These are phyloP conservation scores for Grifola frondosa DNA, from an alignment of 1,284 basidiomycete genomes.

Conservation along the genomic window DNA sequence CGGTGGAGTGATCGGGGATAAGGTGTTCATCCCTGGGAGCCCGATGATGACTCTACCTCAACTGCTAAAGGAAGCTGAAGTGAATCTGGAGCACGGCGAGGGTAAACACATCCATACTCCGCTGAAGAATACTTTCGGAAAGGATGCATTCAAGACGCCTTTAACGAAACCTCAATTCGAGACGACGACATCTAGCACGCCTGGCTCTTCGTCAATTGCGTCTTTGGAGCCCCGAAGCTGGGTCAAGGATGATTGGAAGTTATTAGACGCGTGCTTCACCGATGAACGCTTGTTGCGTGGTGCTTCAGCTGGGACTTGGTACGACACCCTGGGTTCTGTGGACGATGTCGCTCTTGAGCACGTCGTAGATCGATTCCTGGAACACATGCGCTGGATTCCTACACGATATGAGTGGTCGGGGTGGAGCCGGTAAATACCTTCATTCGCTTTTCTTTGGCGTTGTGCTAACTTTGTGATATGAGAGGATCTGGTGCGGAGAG, in stretches of 20 bases:
- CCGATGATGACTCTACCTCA: constrained; percentile 53
- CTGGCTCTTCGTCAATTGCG: constrained; percentile 13
- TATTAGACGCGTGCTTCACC: constrained; percentile 73
- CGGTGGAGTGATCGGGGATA: constrained; percentile 49
- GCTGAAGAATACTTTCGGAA: constrained; percentile 5
- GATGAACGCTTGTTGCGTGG: constrained; percentile 59
- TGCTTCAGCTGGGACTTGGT: constrained; percentile 30
- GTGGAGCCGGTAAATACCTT: constrained; percentile 51
- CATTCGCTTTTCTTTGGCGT: background rate
- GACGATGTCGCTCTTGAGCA: constrained; percentile 15
- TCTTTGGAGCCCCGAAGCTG: constrained; percentile 46
- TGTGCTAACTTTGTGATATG: constrained; percentile 36
- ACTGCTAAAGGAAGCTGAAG: constrained; percentile 59
- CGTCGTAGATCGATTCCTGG: constrained; percentile 18
- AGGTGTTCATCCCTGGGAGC: constrained; percentile 54
- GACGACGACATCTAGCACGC: constrained; percentile 15
- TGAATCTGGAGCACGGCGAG: constrained; percentile 39
- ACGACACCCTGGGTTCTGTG: constrained; percentile 38
- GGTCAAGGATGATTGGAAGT: constrained; percentile 73
- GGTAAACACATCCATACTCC: constrained; percentile 14
- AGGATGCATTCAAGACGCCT: constrained; percentile 13
- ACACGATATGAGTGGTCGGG: constrained; percentile 15
- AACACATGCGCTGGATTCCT: constrained; percentile 14
- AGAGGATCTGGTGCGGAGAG: constrained; percentile 51
- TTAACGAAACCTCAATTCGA: constrained; percentile 9